Base-by-base conservation (phyloP, 192 early-diverging fungal species). In the Tieghemiomyces parasiticus region DNA sequence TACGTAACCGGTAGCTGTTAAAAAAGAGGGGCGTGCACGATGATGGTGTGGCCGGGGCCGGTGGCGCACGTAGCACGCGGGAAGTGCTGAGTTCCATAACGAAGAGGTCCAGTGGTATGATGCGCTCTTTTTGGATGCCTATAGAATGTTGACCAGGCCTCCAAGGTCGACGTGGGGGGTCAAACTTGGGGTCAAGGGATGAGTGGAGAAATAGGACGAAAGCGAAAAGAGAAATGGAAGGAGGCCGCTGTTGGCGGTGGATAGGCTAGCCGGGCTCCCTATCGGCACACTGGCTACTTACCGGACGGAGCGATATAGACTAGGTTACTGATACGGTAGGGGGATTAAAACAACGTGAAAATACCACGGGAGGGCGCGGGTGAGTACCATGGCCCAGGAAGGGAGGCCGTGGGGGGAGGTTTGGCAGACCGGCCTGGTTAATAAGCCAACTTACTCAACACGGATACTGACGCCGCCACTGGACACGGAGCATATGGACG, bases 11-110 rank as follows among this genome's bases (percentile, higher is more conserved):
- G 73, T 90, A 95, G 14, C 92, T 84, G 67, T 93, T 93, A 65
- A 86, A 92, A 67, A 97, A 97, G 28, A 97, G 74, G 4, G 95
- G 95, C 6, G 91, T 93, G 68, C 95, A 97, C 29, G 91, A 91
- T 1, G 90, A 92, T 28, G 87, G 90, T 64, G 88, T 94, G 33
- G 81, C 64, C 1, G 74, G 69, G 14, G 76, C 62, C 20, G 67
- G 58, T 22, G 93, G 95, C 24, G 86, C 68, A 16, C 87, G 80
- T 38, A 98, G 56, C 1, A 87, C 60, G 4, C 71, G 24, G 8
- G 77, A 75, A 8, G 79, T 74, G 25, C 69, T 56, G 2, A 84
- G 75, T 13, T 75, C 67, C 24, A 98, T 71, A 16, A 98, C 86
- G 61, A 91, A 98, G 2, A 98, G 75, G 62, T 98, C 88, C 8